Conservation (phyloP, 768 basidiomycete genomes). For the Tricholoma furcatifolium region DNA sequence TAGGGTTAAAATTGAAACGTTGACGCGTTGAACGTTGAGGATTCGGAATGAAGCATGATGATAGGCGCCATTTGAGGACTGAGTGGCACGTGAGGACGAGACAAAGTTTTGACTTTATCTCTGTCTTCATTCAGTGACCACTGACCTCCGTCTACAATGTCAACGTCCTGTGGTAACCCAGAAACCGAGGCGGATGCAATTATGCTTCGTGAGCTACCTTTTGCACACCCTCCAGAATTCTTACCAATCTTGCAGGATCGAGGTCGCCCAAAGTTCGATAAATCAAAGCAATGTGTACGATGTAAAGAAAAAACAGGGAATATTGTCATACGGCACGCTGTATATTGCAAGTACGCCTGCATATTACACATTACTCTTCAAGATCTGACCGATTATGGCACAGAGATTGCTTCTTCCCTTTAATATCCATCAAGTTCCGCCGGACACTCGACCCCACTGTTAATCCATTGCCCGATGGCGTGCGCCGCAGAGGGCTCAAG, state of each 20-base stretch:
- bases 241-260: conserved; percentile 8
- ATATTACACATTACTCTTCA: background rate
- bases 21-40: too few species aligned
- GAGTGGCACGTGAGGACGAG: background rate
- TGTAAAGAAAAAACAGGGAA: conserved; percentile 68
- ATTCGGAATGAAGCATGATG: too few species aligned
- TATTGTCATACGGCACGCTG: conserved; percentile 73
- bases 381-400: background rate
- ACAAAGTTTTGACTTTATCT: too few species aligned
- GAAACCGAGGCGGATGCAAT: conserved; percentile 54
- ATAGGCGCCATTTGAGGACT: too few species aligned
- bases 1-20: too few species aligned
- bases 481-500: conserved; percentile 58
- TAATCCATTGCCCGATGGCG: conserved; percentile 52
- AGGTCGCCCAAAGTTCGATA: conserved; percentile 71
- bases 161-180: conserved; percentile 63
- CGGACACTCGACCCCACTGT: conserved; percentile 63
- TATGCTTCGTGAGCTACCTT: conserved; percentile 58
- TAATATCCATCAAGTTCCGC: conserved; percentile 63
- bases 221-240: background rate
- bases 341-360: conserved; percentile 74
- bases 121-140: background rate
- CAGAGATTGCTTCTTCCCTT: conserved; percentile 67
- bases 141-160: conserved; percentile 9
- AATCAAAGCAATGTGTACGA: conserved; percentile 65